These are phyloP conservation scores for Solanum hybrid DNA, from an alignment of 305 asterid species.

Conservation along the genomic window DNA sequence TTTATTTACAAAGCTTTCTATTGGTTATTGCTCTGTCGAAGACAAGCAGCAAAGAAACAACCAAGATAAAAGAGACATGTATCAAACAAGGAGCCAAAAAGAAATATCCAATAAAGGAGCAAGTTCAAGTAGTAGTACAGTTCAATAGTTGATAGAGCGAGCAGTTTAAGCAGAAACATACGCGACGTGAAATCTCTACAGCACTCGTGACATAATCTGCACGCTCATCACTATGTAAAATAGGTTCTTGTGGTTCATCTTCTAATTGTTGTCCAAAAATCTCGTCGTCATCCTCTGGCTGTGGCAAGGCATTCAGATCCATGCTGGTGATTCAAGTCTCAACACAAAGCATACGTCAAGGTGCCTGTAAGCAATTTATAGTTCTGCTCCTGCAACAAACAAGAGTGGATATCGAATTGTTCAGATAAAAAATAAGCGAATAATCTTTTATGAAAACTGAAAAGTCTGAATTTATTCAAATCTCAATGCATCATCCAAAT, in stretches of 20 bases:
- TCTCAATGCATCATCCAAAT: background rate
- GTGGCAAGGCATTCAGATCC: constrained; percentile 95
- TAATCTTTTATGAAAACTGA: background rate
- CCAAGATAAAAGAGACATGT: background rate
- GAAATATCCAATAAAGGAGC: background rate
- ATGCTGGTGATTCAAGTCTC: constrained; percentile 56
- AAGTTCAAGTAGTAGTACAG: background rate
- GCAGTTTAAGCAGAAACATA: constrained; percentile 26
- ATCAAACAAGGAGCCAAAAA: background rate
- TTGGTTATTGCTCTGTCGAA: background rate
- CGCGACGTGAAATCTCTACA: constrained; percentile 61
- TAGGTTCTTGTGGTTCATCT: constrained; percentile 47
- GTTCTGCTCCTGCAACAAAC: background rate
- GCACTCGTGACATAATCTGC: constrained; percentile 34
- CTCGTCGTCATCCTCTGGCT: constrained; percentile 87
- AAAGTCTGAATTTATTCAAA: background rate
- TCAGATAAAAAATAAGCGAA: background rate
- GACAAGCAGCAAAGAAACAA: background rate
- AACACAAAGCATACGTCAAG: constrained; percentile 38
- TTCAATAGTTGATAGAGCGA: background rate
- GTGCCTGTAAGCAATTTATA: constrained; percentile 14
- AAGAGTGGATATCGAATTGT: background rate
- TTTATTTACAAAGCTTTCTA: background rate
- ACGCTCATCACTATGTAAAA: constrained; percentile 33
- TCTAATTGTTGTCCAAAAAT: constrained; percentile 46